These are phyloP conservation scores for Fusarium sp. DNA, from an alignment of 2,329 filamentous ascomycete genomes.

Conservation along the genomic window DNA sequence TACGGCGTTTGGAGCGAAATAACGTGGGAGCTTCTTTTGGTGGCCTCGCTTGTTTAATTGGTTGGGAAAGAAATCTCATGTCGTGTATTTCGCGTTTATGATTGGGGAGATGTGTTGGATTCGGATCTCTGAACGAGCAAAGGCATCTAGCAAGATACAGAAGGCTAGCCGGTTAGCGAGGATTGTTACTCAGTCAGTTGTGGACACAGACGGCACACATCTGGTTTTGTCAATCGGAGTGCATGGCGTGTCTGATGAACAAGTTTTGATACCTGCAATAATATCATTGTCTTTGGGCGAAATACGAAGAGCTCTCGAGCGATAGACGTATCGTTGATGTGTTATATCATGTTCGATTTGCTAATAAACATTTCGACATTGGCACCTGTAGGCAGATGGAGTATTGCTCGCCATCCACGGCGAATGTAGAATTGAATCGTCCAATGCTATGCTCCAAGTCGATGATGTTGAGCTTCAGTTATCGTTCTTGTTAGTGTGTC, in stretches of 20 bases:
- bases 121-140: constrained; percentile 27
- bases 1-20: constrained; percentile 41
- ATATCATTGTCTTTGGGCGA: constrained; percentile 37
- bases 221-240: constrained; percentile 27
- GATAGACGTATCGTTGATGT: neutral
- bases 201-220: constrained; percentile 27
- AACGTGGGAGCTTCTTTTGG: constrained; percentile 15
- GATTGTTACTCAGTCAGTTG: constrained; percentile 14
- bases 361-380: neutral
- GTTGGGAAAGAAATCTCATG: constrained; percentile 18
- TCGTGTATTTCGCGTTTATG: constrained; percentile 30
- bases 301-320: neutral
- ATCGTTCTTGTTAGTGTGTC: neutral
- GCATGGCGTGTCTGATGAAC: constrained; percentile 37
- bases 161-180: constrained; percentile 15
- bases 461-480: neutral
- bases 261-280: constrained; percentile 46
- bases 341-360: neutral
- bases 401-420: neutral
- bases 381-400: neutral
- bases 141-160: constrained; percentile 23
- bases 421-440: neutral
- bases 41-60: constrained; percentile 14
- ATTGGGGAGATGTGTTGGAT: constrained; percentile 28
- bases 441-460: neutral